phyloP scores from a whole-genome alignment of 2,329 filamentous ascomycete species.

The Calonectria montana region DNA sequence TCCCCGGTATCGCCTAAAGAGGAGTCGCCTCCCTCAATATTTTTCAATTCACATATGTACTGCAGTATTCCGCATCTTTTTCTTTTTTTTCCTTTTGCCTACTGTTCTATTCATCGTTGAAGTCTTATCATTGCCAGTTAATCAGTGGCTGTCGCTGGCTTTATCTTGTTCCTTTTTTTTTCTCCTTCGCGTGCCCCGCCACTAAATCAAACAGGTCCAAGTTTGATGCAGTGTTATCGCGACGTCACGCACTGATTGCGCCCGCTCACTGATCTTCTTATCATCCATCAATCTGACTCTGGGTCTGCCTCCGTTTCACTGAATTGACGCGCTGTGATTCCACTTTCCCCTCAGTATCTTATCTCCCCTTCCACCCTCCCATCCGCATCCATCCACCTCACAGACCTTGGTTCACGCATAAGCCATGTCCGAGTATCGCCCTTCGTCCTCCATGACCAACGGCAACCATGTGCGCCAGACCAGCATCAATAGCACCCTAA shows the following conservation, averaged over 20 bases:
- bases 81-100: conserved; percentile 13
- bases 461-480: conserved; percentile 11
- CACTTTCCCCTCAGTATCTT: conserved; percentile 9
- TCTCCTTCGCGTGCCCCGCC: background rate
- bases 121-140: background rate
- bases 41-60: conserved; percentile 2
- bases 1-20: conserved; percentile 24
- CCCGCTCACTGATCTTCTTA: conserved; percentile 9
- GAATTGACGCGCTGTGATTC: background rate
- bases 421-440: conserved; percentile 19
- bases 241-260: conserved; percentile 20
- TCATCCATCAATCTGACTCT: background rate
- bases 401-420: background rate
- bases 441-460: conserved; percentile 11
- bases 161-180: background rate
- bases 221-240: conserved; percentile 18
- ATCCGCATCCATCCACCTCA: background rate
- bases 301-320: background rate
- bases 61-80: background rate
- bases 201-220: background rate
- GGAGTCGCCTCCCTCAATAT: conserved; percentile 24
- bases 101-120: background rate
- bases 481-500: conserved; percentile 5
- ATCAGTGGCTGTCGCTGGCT: background rate
- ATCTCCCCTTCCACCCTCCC: conserved; percentile 11